These are phyloP conservation scores for Nakazawaea ishiwadae DNA, from an alignment of 805 yeast genomes.

Conservation along the genomic window DNA sequence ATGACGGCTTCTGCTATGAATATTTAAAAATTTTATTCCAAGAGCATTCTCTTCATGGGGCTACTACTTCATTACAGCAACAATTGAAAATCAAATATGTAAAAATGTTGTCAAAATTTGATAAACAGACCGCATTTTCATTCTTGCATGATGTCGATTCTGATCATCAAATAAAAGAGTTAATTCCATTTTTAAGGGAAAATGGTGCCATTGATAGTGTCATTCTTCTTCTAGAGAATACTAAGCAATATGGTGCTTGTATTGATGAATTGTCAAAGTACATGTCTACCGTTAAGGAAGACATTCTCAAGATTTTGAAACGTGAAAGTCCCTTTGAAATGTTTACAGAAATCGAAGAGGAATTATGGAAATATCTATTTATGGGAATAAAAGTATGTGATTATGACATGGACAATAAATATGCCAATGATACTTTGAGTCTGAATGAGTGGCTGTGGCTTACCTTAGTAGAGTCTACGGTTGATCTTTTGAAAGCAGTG, in stretches of 20 bases:
- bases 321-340: conserved; percentile 9
- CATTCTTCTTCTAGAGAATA: conserved; percentile 25
- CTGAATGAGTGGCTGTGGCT: conserved; percentile 34
- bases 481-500: conserved; percentile 26
- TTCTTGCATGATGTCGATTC: too few relatives aligned
- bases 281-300: conserved; percentile 15
- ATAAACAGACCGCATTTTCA: conserved; percentile 14
- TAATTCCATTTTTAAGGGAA: conserved; percentile 20
- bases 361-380: conserved; percentile 30
- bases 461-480: conserved; percentile 32
- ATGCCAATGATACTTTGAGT: conserved; percentile 18
- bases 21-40: conserved; percentile 31
- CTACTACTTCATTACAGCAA: conserved; percentile 11
- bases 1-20: conserved; percentile 21
- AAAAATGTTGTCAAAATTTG: conserved; percentile 20
- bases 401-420: conserved; percentile 17
- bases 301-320: conserved; percentile 20
- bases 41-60: conserved; percentile 13
- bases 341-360: conserved; percentile 18
- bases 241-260: conserved; percentile 26
- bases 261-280: conserved; percentile 21
- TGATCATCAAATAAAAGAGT: too few relatives aligned
- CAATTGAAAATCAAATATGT: conserved; percentile 21
- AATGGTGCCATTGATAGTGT: conserved; percentile 26
- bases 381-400: conserved; percentile 30